Conservation (phyloP, 2,329 filamentous ascomycete genomes). For the Colletotrichum karsti region DNA sequence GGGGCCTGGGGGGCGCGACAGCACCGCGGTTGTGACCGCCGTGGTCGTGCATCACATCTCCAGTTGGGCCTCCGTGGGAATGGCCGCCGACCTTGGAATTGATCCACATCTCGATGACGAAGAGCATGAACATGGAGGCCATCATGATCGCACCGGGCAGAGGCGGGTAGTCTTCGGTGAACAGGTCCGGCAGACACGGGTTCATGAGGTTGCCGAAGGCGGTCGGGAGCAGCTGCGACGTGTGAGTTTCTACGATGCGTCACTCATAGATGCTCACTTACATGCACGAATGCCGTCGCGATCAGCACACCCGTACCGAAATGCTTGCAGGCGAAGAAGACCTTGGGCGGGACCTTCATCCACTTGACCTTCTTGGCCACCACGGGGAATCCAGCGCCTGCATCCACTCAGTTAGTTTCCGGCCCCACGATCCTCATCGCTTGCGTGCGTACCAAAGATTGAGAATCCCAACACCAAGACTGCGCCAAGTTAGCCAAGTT, state of each 20-base stretch:
- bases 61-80: slow-evolving; percentile 65
- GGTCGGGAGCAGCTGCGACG: slow-evolving; percentile 61
- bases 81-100: slow-evolving; percentile 67
- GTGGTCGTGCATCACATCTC: slow-evolving; percentile 34
- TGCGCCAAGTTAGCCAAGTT: slow-evolving; percentile 32
- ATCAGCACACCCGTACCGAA: slow-evolving; percentile 78
- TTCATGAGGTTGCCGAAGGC: slow-evolving; percentile 62
- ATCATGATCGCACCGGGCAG: slow-evolving; percentile 74
- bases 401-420: slow-evolving; percentile 19
- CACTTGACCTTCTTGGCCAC: slow-evolving; percentile 63
- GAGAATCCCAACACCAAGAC: slow-evolving; percentile 51
- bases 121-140: slow-evolving; percentile 67
- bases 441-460: slow-evolving; percentile 41
- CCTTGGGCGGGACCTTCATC: slow-evolving; percentile 63
- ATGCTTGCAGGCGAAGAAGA: slow-evolving; percentile 71
- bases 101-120: slow-evolving; percentile 70
- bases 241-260: background rate
- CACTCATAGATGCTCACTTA: slow-evolving; percentile 43
- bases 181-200: slow-evolving; percentile 67
- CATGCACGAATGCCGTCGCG: slow-evolving; percentile 78
- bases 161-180: slow-evolving; percentile 67
- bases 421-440: background rate
- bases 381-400: slow-evolving; percentile 60
- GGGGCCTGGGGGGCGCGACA: slow-evolving; percentile 39
- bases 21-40: slow-evolving; percentile 3